phyloP scores from a whole-genome alignment of 139 green algal species.

The Coelastrella sp. region DNA sequence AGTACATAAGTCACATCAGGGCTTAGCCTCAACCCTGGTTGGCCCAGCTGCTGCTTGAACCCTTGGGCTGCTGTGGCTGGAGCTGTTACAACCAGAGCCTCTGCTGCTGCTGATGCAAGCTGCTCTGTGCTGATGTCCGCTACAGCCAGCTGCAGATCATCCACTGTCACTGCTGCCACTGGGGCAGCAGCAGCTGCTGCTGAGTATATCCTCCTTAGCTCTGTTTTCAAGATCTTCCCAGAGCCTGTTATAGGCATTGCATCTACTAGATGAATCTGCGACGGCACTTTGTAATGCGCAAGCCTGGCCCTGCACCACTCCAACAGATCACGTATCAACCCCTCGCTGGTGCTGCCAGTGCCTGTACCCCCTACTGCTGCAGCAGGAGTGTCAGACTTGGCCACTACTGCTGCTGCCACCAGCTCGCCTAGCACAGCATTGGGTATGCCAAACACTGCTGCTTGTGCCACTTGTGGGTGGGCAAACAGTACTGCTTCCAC shows the following conservation, averaged over 20 bases:
- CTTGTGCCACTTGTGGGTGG: conserved; percentile 78
- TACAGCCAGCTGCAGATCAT: conserved; percentile 6
- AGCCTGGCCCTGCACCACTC: conserved; percentile 79
- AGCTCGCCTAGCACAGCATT: conserved; percentile 86
- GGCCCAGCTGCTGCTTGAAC: background rate
- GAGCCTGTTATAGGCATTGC: conserved; percentile 83
- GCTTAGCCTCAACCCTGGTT: background rate
- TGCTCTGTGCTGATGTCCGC: background rate
- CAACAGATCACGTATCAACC: conserved; percentile 60
- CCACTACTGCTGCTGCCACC: conserved; percentile 67
- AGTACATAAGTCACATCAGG: conserved; percentile 19
- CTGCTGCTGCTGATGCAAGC: conserved; percentile 23
- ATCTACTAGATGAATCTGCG: conserved; percentile 73
- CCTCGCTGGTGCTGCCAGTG: background rate
- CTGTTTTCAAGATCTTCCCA: conserved; percentile 90
- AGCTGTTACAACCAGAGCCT: background rate
- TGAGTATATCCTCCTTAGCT: conserved; percentile 59
- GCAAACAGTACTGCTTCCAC: conserved; percentile 86
- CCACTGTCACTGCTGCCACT: background rate
- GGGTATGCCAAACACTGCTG: conserved; percentile 85
- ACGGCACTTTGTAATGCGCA: conserved; percentile 89
- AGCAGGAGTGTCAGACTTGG: conserved; percentile 10
- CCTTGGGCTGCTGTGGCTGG: background rate
- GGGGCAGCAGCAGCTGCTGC: conserved; percentile 1
- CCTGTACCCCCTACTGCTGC: conserved; percentile 42